Conservation (phyloP, 352 stramenopile species). For the Globisporangium abappressorium region DNA sequence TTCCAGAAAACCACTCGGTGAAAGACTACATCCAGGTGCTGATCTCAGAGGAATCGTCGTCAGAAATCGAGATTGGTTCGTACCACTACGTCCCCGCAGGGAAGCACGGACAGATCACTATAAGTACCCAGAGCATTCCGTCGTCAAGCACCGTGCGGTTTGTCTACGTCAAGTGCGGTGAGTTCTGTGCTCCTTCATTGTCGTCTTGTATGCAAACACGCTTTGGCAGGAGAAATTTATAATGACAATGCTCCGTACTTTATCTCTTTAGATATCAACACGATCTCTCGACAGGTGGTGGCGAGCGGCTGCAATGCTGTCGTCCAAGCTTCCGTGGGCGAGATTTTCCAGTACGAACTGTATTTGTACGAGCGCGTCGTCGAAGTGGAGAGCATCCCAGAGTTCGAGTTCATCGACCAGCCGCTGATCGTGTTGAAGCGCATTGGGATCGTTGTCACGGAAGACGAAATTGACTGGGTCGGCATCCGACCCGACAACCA, state of each 20-base stretch:
- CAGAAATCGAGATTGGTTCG: constrained; percentile 71
- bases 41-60: constrained; percentile 67
- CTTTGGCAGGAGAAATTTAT: too few relatives aligned
- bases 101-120: constrained; percentile 66
- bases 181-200: neutral
- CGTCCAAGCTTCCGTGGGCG: constrained; percentile 76
- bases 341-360: constrained; percentile 89
- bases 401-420: constrained; percentile 88
- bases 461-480: constrained; percentile 81
- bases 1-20: constrained; percentile 73
- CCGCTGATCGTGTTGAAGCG: constrained; percentile 83
- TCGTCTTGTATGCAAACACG: neutral
- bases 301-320: constrained; percentile 84
- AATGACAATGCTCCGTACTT: neutral
- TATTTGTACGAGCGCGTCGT: constrained; percentile 86
- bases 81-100: constrained; percentile 72
- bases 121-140: constrained; percentile 69
- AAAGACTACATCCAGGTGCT: constrained; percentile 88
- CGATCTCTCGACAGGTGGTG: constrained; percentile 76
- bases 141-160: constrained; percentile 73
- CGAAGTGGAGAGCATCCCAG: constrained; percentile 83
- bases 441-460: constrained; percentile 68
- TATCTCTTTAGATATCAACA: constrained; percentile 71
- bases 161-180: constrained; percentile 81
- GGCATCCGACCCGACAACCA: constrained; percentile 78